Evolutionary conservation across 1,284 basidiomycete genomes (phyloP), one percentile per base, ranked within the genome.

Genomic region (Rhodotorula sp.): DNA sequence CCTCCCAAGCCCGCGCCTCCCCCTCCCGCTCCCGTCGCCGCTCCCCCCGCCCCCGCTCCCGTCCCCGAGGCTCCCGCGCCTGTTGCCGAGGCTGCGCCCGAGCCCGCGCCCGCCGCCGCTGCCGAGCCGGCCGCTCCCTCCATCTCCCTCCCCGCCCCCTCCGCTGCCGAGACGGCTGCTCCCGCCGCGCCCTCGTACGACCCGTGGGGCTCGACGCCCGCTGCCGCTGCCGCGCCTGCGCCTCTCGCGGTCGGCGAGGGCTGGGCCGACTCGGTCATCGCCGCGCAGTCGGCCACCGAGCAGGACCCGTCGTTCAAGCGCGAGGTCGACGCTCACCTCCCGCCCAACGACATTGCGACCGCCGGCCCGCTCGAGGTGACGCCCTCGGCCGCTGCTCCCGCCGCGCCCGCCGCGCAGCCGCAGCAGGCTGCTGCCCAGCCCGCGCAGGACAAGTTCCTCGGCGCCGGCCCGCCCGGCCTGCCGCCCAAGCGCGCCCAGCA

Each of bases 191-290:
- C 71, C 17, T 48, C 73, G 48, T 80, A 66, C 73, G 79, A 81
- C 62, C 77, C 79, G 57, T 78, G 80, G 57, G 80, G 73, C 64
- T 70, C 77, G 49, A 77, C 82, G n/a, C 79, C 83, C 57, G 74
- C 80, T 50, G 70, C 81, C 23, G 63, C 69, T 58, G 64, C 74
- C 55, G 64, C 66, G 19, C 71, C 73, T 9, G 73, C 75, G 53
- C 71, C 73, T 25, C 66, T 79, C 62, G 74, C 69, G 3, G 73
- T 76, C 41, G 78, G 78, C 34, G 78, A 78, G 60, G 78, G 75
- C 45, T 78, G 77, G 78, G 77, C 78, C 60, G 78, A 78, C 59
- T 72, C 72, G 56, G 70, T 79, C 61, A 64, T 74, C 23, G 75
- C 75, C 25, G 50, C 71, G 14, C 57, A 75, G 48, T 44, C 72